Base-by-base conservation (phyloP, 2,329 filamentous ascomycete genomes). In the Arthroderma uncinatum region DNA sequence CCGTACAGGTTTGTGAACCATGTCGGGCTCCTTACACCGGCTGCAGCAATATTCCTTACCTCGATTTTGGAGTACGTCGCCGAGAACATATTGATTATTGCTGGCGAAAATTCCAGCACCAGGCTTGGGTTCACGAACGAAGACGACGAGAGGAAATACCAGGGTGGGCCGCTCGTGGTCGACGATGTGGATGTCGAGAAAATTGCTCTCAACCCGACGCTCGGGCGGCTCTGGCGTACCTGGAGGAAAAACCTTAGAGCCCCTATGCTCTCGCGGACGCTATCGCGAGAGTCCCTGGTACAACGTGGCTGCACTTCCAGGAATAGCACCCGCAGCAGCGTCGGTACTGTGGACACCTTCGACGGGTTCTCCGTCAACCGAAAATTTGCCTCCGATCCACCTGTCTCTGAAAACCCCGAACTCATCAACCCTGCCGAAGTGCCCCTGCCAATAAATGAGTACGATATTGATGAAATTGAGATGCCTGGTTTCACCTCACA, bases 31-130 rank as follows among this genome's bases (percentile, higher is more conserved):
- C 86, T 97, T 19, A 94, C 90, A 0, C 91, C 93, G 30, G 87
- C 91, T 0, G 89, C 94, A 12, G 91, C 93, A 58, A 97, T 98
- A 62, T 98, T 97, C 72, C 76, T 98, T 50, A 96, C 93, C 0
- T 94, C 92, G 0, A 89, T 98, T 60, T 77, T 98, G 42, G 93
- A 98, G 71, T 93, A 90, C 67, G 83, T 98, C 71, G 92, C 89
- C 33, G 93, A 98, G 72, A 87, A 95, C 68, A 87, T 89, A 5
- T 76, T 98, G 60, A 81, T 91, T n/a, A 82, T 94, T 39, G 88
- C 90, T 14, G 89, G 89, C 12, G 87, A 95, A 67, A 89, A 89
- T 28, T 86, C 93, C 1, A 89, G 71, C 30, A 14, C 10, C n/a
- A 36, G 58, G 39, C 37, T 56, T 16, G 84, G 67, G 57, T 82